Conservation (phyloP, 768 basidiomycete species). For the Mycena polygramma region DNA sequence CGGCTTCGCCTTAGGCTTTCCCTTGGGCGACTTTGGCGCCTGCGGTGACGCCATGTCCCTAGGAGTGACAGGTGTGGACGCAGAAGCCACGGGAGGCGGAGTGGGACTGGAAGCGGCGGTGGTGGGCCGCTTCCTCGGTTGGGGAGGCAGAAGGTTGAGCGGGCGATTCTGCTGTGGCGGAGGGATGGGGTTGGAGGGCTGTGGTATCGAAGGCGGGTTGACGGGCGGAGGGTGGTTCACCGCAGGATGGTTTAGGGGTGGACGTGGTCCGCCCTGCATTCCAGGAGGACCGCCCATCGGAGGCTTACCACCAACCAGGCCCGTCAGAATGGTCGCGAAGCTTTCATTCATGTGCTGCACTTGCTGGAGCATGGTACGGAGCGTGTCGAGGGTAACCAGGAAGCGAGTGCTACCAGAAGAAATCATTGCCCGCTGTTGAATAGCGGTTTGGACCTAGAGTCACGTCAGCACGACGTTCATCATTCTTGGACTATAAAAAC, state of each 20-base stretch:
- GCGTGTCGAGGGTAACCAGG: constrained; percentile 51
- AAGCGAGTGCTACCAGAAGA: constrained; percentile 56
- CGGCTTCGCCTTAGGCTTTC: constrained; percentile 66
- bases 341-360: constrained; percentile 56
- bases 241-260: constrained; percentile 3
- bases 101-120: constrained; percentile 54
- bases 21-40: constrained; percentile 79
- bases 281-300: constrained; percentile 24
- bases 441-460: constrained; percentile 57
- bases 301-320: constrained; percentile 24
- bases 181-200: constrained; percentile 13
- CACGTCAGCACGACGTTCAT: constrained; percentile 10
- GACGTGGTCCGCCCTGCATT: constrained; percentile 18
- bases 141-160: constrained; percentile 42
- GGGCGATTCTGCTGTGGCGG: constrained; percentile 37
- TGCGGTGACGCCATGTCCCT: constrained; percentile 71
- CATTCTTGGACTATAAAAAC: constrained; percentile 41
- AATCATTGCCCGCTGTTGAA: constrained; percentile 58
- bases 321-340: constrained; percentile 47
- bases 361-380: constrained; percentile 62
- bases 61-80: constrained; percentile 65
- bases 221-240: constrained; percentile 2
- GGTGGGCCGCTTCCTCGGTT: constrained; percentile 39
- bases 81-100: constrained; percentile 58
- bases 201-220: constrained; percentile 24